Evolutionary conservation across 2,329 filamentous ascomycete species (phyloP), one percentile per base, ranked within the genome.

Genomic region (Balansia obtecta): DNA sequence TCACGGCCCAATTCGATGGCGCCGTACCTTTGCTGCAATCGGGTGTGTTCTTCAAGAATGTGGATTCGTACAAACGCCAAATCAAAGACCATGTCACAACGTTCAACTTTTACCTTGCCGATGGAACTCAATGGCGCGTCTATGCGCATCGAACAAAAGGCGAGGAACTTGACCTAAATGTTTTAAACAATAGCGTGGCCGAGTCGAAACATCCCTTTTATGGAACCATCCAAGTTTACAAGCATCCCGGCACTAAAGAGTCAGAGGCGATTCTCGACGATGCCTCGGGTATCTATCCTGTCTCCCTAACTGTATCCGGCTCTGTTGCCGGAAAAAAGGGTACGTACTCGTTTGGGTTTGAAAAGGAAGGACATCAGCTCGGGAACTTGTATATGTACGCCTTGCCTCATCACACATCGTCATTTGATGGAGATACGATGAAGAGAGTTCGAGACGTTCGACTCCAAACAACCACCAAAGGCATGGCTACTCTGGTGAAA

Each of bases 391-490:
- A 93, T 55, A 93, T 95, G 83, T 96, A 86, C 63, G 87, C 86
- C 15, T 70, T 98, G 45, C 88, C 90, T 20, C 93, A 97, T 64
- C 93, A 97, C 57, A 63, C 88, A 3, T 71, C 80, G 33, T 88
- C 86, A 0, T 90, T 97, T 53, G 79, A 88, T 56, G 57, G 65
- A 1, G 66, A 66, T 1, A 80, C 77, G 2, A 60, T 57, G 37
- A 80, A 79, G 9, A 69, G 68, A 11, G 68, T 71, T 22, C 70
- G 72, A 8, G 77, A 70, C 4, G 63, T 93, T 1, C 72, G 77
- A 54, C 70, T 97, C 48, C 79, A 83, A 51, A 91, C 88, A 0
- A 85, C 88, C 0, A 95, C 88, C 18, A 97, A 96, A 68, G 93
- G 93, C 11, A 69, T 80, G 13, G 86, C 85, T 8, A 85, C 78